Percentiles rank a stretch among this genome's conserved stretches.
phyloP scores from a whole-genome alignment of 306 rosid species.

The Carpinus viminea region DNA sequence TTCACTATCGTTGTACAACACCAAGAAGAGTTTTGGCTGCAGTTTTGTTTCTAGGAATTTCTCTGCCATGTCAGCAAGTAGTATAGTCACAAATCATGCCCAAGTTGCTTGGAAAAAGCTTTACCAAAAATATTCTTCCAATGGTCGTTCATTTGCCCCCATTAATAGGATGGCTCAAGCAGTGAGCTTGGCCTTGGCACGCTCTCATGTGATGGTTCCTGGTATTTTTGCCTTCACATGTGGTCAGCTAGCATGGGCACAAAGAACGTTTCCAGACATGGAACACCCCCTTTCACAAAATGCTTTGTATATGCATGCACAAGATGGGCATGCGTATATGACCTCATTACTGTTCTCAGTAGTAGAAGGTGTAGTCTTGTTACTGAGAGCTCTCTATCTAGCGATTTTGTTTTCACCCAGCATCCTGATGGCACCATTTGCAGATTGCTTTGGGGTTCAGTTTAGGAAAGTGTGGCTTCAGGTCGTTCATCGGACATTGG shows the following conservation, averaged over 20 bases:
- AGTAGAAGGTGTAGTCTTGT: conserved; percentile 61
- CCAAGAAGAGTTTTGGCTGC: conserved; percentile 38
- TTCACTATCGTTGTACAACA: conserved; percentile 41
- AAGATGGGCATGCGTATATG: conserved; percentile 73
- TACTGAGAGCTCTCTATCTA: conserved; percentile 73
- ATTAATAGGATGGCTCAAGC: conserved; percentile 82
- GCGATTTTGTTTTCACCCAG: conserved; percentile 84
- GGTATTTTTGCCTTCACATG: conserved; percentile 73
- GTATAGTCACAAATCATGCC: conserved; percentile 46
- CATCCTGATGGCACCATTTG: conserved; percentile 83
- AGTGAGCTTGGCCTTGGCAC: conserved; percentile 74
- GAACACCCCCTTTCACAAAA: conserved; percentile 56
- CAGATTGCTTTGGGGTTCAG: conserved; percentile 63
- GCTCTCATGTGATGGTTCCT: conserved; percentile 76
- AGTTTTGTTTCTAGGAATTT: conserved; percentile 39
- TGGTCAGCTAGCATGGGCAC: conserved; percentile 85
- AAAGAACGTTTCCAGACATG: conserved; percentile 43
- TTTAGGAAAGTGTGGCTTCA: conserved; percentile 80
- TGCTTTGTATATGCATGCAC: conserved; percentile 65
- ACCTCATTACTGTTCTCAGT: conserved; percentile 48
- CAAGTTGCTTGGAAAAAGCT: conserved; percentile 71
- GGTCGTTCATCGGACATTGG: conserved; percentile 78
- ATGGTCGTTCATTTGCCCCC: conserved; percentile 44
- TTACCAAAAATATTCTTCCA: conserved; percentile 48
- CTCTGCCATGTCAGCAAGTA: conserved; percentile 43